Percentiles rank a stretch among this genome's conserved stretches.
Conservation (phyloP, 2,329 filamentous ascomycete species). For the Venturia effusa region DNA sequence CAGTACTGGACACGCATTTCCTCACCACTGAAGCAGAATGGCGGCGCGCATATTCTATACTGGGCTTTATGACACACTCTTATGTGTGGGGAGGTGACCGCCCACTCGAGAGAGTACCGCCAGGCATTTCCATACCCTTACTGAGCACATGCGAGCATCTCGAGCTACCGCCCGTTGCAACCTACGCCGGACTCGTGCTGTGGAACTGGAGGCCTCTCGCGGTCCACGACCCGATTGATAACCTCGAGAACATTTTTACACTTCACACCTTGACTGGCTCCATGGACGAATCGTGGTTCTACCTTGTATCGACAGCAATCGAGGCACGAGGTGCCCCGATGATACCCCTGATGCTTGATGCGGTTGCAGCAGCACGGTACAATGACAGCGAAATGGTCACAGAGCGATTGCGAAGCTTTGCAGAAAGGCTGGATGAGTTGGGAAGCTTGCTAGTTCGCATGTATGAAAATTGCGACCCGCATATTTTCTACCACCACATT, state of each 20-base stretch:
- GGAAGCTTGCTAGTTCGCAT: constrained; percentile 70
- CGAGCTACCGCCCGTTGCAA: constrained; percentile 84
- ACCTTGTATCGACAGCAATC: constrained; percentile 88
- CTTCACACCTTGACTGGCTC: constrained; percentile 88
- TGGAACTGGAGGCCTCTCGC: constrained; percentile 98
- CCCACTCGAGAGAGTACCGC: constrained; percentile 62
- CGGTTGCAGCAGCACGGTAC: constrained; percentile 67
- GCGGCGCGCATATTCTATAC: constrained; percentile 72
- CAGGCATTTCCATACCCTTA: constrained; percentile 73
- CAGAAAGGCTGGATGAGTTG: constrained; percentile 79
- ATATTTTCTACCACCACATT: constrained; percentile 91
- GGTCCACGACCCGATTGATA: constrained; percentile 66
- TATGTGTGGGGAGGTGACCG: constrained; percentile 82
- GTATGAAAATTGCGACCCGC: constrained; percentile 91
- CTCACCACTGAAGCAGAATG: constrained; percentile 81
- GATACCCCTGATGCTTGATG: constrained; percentile 78
- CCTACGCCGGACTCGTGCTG: constrained; percentile 80
- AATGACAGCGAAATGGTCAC: constrained; percentile 63
- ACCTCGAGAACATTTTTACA: constrained; percentile 77
- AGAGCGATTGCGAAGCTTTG: constrained; percentile 66
- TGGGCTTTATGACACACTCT: constrained; percentile 70
- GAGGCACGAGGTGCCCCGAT: constrained; percentile 83
- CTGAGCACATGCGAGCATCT: constrained; percentile 65
- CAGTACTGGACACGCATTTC: constrained; percentile 70
- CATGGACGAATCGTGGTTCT: constrained; percentile 97